Conservation (phyloP, 345 rosid genomes). For the Syzygium oleosum region DNA sequence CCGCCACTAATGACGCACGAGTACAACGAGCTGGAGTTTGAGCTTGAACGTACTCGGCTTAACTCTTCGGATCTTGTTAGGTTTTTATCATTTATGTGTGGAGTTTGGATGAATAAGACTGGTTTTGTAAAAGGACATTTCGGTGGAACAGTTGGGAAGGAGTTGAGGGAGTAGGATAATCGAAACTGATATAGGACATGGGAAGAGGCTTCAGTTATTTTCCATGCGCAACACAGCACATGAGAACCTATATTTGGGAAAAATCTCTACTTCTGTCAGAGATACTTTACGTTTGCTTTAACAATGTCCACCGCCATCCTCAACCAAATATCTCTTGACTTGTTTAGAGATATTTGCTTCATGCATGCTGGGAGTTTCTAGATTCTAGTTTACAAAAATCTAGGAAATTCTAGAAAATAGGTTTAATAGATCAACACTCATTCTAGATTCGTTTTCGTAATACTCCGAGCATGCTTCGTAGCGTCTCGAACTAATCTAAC, state of each 20-base stretch:
- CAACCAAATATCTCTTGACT: background rate
- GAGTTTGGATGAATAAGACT: background rate
- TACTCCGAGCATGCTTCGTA: background rate
- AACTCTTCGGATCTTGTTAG: too few species aligned
- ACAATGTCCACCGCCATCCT: background rate
- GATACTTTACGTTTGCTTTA: background rate
- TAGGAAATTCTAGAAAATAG: background rate
- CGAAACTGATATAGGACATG: background rate
- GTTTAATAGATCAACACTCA: background rate
- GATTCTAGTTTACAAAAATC: background rate
- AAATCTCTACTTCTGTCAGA: background rate
- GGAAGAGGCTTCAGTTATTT: background rate
- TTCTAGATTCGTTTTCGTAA: background rate
- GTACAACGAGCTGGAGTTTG: too few species aligned
- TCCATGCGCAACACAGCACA: background rate
- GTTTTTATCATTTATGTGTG: background rate
- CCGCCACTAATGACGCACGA: too few species aligned
- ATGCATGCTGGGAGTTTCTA: fast-evolving
- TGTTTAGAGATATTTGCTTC: background rate
- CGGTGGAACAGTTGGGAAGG: background rate
- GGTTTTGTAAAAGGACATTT: background rate
- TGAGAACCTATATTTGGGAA: background rate
- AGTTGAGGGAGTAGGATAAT: background rate
- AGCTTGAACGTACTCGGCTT: too few species aligned
- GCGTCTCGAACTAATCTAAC: background rate